Base-by-base conservation (phyloP, 306 rosid genomes). In the Glycine soja region DNA sequence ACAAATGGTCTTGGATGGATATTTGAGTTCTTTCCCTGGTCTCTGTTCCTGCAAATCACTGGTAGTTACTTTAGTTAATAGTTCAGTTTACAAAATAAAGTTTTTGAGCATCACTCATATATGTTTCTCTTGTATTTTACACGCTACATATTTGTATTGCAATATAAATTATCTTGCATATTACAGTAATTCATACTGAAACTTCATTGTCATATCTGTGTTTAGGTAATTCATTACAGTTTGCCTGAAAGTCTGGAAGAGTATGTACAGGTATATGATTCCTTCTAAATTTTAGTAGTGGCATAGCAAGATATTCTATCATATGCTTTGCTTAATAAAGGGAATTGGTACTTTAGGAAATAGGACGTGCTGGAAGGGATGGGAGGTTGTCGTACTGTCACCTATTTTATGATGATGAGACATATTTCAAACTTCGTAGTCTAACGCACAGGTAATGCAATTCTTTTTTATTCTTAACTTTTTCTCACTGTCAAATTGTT, bases 191-290 rank as follows among this genome's bases (percentile, higher is more conserved):
- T 72, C 80, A 75, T 72, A 24, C 81, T 58, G 38, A 56, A 51
- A 76, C 78, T 61, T 34, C 30, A 36, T 77, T 50, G 57, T 59
- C 47, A 5, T 74, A 47, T 70, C 58, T 81, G 61, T 89, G 59
- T 82, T 83, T 90, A 95, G 99, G 99, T 95, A 77, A 89, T 95
- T 85, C 97, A 93, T 86, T 91, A 91, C 86, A 91, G 97, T 85
- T 81, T 95, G 86, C 99, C 99, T 64, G 97, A 89, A 86, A 95
- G 98, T 90, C 86, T 91, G 82, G 99, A 95, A 89, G 97, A 86
- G 82, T 95, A 95, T 87, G 97, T 95, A 66, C 99, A 95, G 93
- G 97, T 95, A 46, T 15, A 87, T 63, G 45, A 59, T 78, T 85
- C 75, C 70, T 80, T 81, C 73, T 71, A 34, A 65, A 63, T 45